Percentiles rank a stretch among this genome's conserved stretches.
Evolutionary conservation across 2,329 filamentous ascomycete genomes (phyloP).

Genomic region (Aspergillus oerlinghausenensis): DNA sequence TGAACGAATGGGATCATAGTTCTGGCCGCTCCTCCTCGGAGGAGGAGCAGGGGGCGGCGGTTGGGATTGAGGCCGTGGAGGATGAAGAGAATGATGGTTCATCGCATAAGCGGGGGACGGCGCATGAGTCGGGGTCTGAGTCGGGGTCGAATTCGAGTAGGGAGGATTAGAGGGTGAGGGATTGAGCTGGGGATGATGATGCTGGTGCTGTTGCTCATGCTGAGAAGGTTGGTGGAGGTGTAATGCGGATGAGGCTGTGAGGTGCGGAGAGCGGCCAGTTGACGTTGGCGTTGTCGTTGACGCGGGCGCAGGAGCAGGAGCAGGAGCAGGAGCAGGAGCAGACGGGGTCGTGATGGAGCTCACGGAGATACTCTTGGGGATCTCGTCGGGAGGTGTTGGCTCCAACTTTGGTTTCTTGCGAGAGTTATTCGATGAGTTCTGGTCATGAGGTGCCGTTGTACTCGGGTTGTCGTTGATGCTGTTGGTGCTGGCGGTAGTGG

Average conservation of each 20-base stretch:
- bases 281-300: constrained; percentile 7
- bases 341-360: constrained; percentile 6
- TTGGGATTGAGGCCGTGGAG: constrained; percentile 40
- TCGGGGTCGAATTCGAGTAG: constrained; percentile 27
- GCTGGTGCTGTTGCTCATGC: constrained; percentile 16
- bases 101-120: constrained; percentile 16
- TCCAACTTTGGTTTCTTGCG: constrained; percentile 48
- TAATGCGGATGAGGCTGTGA: constrained; percentile 5
- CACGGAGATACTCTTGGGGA: constrained; percentile 15
- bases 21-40: constrained; percentile 67
- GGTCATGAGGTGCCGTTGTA: background rate
- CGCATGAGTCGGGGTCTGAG: constrained; percentile 27
- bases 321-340: constrained; percentile 6
- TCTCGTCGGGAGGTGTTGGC: constrained; percentile 13
- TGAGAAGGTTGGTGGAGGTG: constrained; percentile 14
- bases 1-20: constrained; percentile 83
- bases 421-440: constrained; percentile 18
- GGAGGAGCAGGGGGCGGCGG: constrained; percentile 38
- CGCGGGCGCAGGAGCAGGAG: constrained; percentile 7
- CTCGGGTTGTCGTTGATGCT: background rate
- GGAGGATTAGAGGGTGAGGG: constrained; percentile 18
- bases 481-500: constrained; percentile 5
- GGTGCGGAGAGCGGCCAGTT: constrained; percentile 7
- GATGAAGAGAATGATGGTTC: constrained; percentile 43
- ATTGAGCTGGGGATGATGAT: constrained; percentile 12